Conservation (phyloP, 129 eudicot genomes). For the Scalesia atractyloides region DNA sequence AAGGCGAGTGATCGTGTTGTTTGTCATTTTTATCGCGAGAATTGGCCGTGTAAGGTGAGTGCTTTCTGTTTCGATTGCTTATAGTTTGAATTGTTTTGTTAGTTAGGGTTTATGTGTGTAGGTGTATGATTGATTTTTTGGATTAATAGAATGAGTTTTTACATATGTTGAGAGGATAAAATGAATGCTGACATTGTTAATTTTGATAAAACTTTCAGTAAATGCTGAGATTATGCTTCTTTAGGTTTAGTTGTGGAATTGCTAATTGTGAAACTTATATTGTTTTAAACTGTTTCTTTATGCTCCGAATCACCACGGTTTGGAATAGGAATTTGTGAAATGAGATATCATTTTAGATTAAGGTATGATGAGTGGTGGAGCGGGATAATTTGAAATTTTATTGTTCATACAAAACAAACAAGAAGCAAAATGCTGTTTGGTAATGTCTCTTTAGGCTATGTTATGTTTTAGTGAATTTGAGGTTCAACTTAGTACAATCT, state of each 20-base stretch:
- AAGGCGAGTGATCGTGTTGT: constrained; percentile 96
- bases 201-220: too few species aligned
- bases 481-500: not conserved
- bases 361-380: not conserved
- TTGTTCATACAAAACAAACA: not conserved
- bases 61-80: not conserved
- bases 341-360: not conserved
- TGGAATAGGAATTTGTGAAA: not conserved
- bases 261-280: not conserved
- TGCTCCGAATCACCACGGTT: not conserved
- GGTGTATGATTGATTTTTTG: too few species aligned
- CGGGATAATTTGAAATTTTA: not conserved
- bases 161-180: too few species aligned
- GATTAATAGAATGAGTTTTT: too few species aligned
- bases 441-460: constrained; percentile 1
- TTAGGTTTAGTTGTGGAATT: not conserved
- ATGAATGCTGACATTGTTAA: too few species aligned
- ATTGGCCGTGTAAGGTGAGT: constrained; percentile 98
- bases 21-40: constrained; percentile 94
- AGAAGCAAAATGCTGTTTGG: not conserved
- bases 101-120: too few species aligned
- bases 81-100: not conserved
- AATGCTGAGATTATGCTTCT: not conserved
- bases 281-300: not conserved
- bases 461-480: constrained; percentile 6